Conservation (phyloP, 2,329 filamentous ascomycete genomes). For the Pezicula neosporulosa region DNA sequence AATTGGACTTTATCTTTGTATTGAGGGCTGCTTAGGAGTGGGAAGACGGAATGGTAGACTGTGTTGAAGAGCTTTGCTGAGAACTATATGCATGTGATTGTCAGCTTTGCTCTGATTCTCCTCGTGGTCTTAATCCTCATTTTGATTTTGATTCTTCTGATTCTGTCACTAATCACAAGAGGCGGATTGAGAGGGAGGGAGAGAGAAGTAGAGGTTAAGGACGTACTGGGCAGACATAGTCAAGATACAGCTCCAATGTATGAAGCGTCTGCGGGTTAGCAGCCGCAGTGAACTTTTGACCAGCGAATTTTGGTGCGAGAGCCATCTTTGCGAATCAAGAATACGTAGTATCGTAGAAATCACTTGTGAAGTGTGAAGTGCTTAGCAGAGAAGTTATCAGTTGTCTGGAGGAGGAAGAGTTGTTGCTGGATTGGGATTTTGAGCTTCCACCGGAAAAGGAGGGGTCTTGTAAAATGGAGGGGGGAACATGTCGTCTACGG, state of each 20-base stretch:
- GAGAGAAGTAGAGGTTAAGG: no score
- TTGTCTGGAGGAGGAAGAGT: no score
- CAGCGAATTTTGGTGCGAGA: constrained; percentile 73
- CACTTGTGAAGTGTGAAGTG: no score
- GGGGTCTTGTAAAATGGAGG: no score
- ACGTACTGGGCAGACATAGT: constrained; percentile 78
- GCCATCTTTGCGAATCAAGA: constrained; percentile 50
- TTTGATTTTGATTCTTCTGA: background rate
- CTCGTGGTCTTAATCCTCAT: no score
- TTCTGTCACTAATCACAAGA: background rate
- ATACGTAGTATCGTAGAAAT: no score
- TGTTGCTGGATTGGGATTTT: no score
- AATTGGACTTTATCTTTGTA: constrained; percentile 56
- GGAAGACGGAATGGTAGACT: constrained; percentile 62
- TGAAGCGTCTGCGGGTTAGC: constrained; percentile 44
- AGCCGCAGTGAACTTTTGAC: constrained; percentile 56
- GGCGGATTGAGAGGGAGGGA: no score
- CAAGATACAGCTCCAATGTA: constrained; percentile 68
- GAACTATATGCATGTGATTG: constrained; percentile 49
- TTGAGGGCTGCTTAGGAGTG: constrained; percentile 34
- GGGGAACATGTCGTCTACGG: no score
- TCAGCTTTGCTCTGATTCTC: no score
- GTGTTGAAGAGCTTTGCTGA: constrained; percentile 70
- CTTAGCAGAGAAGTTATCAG: no score
- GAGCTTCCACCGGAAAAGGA: no score